Base-by-base conservation (phyloP, 768 basidiomycete genomes). In the Termitomyces sp. region DNA sequence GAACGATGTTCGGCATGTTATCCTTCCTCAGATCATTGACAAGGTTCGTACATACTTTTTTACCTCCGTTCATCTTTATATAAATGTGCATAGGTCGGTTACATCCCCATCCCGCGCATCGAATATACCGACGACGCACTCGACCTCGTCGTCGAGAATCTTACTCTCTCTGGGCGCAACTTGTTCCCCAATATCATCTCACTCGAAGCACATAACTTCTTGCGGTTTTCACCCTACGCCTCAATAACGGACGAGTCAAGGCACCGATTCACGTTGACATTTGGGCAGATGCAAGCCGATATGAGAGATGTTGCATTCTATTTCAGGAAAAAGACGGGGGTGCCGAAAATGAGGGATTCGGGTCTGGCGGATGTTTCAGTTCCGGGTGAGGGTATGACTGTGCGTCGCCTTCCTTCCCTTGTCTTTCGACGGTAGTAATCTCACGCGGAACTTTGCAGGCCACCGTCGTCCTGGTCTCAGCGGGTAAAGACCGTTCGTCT, bases 231-330 rank as follows among this genome's bases (percentile, higher is more conserved):
- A 31, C 94, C 94, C 0, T 94, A 95, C 75, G 63, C 70, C 19
- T 61, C 70, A 4, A 76, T 78, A 50, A 64, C 71, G 5, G 91
- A 91, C 67, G 76, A 83, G 60, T 70, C 76, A 30, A 78, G 80
- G 62, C 91, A 96, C 69, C 79, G 83, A 53, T 83, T 97, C 66
- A 86, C 79, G 37, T 67, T 97, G 54, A 84, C 83, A 8, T 77
- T 97, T 38, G 77, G 76, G 30, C 94, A 98, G 70, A 89, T 97
- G 63, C 94, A 98, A 68, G 89, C 89, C 5, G 94, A 97, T 62
- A 89, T 98, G 83, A 82, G 90, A 15, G 94, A 98, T 63, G 91
- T 97, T 14, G 87, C 89, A 9, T 96, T 98, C 70, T 92, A 87
- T 68, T 94, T 91, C 77, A 79, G 78, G 61, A 91, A 86, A 78